Percentiles rank a stretch among this genome's conserved stretches.
Evolutionary conservation across 345 rosid genomes (phyloP).

Genomic region (Salix brachista): DNA sequence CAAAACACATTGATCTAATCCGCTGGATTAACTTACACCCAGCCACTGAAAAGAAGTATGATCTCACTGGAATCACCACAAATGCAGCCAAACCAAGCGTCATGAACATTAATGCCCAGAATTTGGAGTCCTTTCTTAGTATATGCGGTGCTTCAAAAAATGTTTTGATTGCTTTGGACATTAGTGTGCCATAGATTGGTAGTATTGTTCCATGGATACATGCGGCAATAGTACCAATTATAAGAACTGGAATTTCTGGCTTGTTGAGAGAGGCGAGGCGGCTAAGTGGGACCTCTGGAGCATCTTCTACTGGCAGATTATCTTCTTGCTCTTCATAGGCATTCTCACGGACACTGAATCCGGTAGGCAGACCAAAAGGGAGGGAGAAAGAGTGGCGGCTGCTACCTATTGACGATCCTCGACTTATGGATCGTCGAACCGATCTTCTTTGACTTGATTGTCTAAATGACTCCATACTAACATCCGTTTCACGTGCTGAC

Average conservation of each 20-base stretch:
- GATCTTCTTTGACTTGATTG: constrained; percentile 24
- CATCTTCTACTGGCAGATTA: constrained; percentile 26
- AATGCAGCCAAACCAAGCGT: constrained; percentile 59
- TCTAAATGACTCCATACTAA: constrained; percentile 10
- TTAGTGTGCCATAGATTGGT: constrained; percentile 56
- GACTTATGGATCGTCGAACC: constrained; percentile 9
- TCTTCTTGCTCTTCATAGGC: constrained; percentile 24
- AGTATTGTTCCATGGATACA: constrained; percentile 37
- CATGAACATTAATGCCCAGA: constrained; percentile 72
- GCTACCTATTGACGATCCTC: constrained; percentile 24
- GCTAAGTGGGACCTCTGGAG: constrained; percentile 31
- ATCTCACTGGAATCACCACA: constrained; percentile 40
- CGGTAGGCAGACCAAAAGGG: constrained; percentile 54
- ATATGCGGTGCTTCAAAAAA: constrained; percentile 57
- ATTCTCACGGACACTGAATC: constrained; percentile 31
- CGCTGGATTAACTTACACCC: constrained; percentile 68
- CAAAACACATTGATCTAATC: constrained; percentile 70
- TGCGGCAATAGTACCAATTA: constrained; percentile 32
- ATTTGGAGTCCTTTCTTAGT: constrained; percentile 59
- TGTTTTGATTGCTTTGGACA: constrained; percentile 53
- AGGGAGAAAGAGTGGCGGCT: constrained; percentile 48
- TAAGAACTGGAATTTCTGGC: constrained; percentile 37
- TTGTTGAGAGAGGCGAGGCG: constrained; percentile 40
- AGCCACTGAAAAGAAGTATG: constrained; percentile 70
- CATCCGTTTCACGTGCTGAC: constrained; percentile 16